Base-by-base conservation (phyloP, 306 rosid genomes). In the Vigna unguiculata region DNA sequence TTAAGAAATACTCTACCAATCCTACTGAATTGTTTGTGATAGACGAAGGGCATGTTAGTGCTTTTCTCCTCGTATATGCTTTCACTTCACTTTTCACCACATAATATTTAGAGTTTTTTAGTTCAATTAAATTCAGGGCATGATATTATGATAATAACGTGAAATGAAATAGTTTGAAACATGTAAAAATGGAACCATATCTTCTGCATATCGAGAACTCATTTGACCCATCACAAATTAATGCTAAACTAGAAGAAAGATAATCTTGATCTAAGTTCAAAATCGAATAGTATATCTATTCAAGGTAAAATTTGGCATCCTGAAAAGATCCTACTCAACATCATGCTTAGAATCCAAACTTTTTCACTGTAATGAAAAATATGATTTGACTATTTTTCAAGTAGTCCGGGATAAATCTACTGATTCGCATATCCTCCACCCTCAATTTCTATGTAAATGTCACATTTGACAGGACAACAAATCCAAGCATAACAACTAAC, bases 31-130 rank as follows among this genome's bases (percentile, higher is more conserved):
- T 11, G 70, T 32, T 43, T 11, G 70, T 43, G 54, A 43, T 30
- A 24, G 11, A 78, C n/a, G 86, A 69, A 61, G 74, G 75, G 81
- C 83, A 83, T 78, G 75, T 78, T 61, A 83, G 80, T 83, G 78
- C 19, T 78, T 54, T 71, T 61, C 63, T 77, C 78, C 82, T 68
- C 67, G 60, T 73, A 43, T 21, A 57, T 28, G 62, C 19, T 48
- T 49, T 58, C 24, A 48, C 79, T 76, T 34, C 53, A 6, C 40
- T 53, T 52, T 64, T 53, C 73, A 16, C 19, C 54, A 48, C 15
- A 34, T 2, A 48, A 57, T 55, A 5, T 5, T 4, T 32, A 48
- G 34, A 1, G 19, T 7, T 60, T 10, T n/a, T 24, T n/a, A 41
- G 21, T 75, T 58, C 13, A 25, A 12, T n/a, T 3, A 43, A 19